These are phyloP conservation scores for Salvia sclarea DNA, from an alignment of 305 asterid species.

Conservation along the genomic window DNA sequence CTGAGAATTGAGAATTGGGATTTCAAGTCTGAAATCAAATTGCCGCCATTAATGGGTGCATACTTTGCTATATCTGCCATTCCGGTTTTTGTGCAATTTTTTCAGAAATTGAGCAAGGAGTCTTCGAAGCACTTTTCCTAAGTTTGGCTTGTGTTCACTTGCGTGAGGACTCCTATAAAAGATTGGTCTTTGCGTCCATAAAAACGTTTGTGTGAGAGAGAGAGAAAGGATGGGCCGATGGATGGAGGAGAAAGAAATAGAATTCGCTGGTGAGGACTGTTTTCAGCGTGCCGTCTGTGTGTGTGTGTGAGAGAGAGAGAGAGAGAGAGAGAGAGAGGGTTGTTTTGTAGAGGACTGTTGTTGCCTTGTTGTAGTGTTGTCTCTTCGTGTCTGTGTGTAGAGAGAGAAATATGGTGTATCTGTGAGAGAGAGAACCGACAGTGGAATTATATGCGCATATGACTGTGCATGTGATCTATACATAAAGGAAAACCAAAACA, in stretches of 20 bases:
- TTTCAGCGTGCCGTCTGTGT: background rate
- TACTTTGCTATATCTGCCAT: constrained; percentile 60
- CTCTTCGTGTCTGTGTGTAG: background rate
- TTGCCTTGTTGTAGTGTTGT: background rate
- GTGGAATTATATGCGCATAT: constrained; percentile 1
- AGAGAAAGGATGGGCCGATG: no score
- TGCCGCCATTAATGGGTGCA: constrained; percentile 60
- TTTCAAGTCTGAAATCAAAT: constrained; percentile 55
- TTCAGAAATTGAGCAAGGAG: constrained; percentile 15
- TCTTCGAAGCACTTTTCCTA: no score
- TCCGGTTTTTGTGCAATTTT: constrained; percentile 24
- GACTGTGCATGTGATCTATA: constrained; percentile 16
- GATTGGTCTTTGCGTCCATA: background rate
- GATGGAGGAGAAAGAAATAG: background rate
- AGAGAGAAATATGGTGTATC: background rate
- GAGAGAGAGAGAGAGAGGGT: background rate
- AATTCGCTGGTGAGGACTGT: background rate
- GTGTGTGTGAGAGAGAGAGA: background rate
- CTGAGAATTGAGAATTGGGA: constrained; percentile 45
- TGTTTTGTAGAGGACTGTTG: background rate
- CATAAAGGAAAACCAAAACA: background rate
- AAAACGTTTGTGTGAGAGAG: background rate
- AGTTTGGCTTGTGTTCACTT: background rate
- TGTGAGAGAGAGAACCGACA: background rate
- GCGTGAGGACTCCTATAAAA: constrained; percentile 6